Evolutionary conservation across 2,329 filamentous ascomycete species (phyloP).

Genomic region (Colletotrichum lupini): DNA sequence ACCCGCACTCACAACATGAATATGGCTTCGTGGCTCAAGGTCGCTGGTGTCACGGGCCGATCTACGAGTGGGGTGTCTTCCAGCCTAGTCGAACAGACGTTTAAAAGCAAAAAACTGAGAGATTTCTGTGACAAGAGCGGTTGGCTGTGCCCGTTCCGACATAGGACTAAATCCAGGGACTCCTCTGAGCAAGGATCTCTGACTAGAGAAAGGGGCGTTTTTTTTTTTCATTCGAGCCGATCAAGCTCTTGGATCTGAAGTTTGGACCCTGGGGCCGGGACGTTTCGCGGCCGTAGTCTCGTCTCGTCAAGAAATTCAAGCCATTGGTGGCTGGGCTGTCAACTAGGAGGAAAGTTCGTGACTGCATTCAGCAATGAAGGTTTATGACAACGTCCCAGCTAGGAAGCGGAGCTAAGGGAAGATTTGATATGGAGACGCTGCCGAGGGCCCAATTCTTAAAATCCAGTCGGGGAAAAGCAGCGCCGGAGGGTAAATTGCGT

Average conservation of each 20-base stretch:
- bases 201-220: background rate
- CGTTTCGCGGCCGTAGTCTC: constrained; percentile 2
- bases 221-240: background rate
- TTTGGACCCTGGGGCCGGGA: constrained; percentile 22
- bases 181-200: background rate
- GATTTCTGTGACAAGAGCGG: background rate
- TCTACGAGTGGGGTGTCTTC: background rate
- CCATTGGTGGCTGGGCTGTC: constrained; percentile 15
- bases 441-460: constrained; percentile 15
- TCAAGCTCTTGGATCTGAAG: constrained; percentile 8
- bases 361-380: constrained; percentile 16
- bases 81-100: constrained; percentile 5
- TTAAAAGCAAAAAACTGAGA: background rate
- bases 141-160: background rate
- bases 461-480: constrained; percentile 26
- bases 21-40: constrained; percentile 1
- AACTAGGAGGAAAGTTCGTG: constrained; percentile 9
- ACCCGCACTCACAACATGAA: background rate
- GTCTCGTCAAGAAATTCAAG: constrained; percentile 17
- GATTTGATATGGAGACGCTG: constrained; percentile 23
- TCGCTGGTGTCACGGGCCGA: constrained; percentile 2
- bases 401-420: constrained; percentile 10
- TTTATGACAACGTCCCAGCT: background rate
- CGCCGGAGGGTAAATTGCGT: constrained; percentile 16
- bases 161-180: background rate